A percentile compares a stretch with the other conserved stretches of the same genome.
Conservation (phyloP, 2,329 filamentous ascomycete species). For the Aspergillus vadensis region DNA sequence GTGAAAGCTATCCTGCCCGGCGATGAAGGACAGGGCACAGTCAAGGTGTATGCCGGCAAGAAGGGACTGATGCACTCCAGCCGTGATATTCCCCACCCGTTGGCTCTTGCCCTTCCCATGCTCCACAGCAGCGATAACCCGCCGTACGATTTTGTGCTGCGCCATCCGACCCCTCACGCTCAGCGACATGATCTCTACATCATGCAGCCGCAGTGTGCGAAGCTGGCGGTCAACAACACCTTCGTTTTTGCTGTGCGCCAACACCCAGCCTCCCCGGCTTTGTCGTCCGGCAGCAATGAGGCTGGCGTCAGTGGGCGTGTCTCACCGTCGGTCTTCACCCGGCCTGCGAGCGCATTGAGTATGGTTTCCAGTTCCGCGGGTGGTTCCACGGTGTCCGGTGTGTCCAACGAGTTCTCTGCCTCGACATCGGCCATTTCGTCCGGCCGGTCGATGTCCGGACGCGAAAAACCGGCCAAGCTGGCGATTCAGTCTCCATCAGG, state of each 20-base stretch:
- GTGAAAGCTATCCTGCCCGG: constrained; percentile 89
- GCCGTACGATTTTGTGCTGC: constrained; percentile 85
- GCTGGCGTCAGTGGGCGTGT: constrained; percentile 45
- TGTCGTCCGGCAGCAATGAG: constrained; percentile 40
- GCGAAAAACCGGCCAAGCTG: constrained; percentile 85
- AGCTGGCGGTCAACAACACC: constrained; percentile 89
- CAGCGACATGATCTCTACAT: constrained; percentile 96
- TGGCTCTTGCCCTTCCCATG: constrained; percentile 87
- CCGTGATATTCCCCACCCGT: constrained; percentile 89
- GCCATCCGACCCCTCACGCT: constrained; percentile 96
- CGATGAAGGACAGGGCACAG: constrained; percentile 82
- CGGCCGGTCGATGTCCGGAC: constrained; percentile 33
- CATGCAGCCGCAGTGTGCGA: constrained; percentile 88
- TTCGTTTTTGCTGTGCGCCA: constrained; percentile 97
- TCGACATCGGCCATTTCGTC: constrained; percentile 58
- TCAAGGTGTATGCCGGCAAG: constrained; percentile 93
- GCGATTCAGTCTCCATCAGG: constrained; percentile 92
- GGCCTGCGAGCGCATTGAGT: constrained; percentile 61
- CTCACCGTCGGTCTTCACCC: constrained; percentile 54
- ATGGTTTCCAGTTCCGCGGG: constrained; percentile 60
- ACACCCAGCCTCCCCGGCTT: constrained; percentile 68
- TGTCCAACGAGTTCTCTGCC: constrained; percentile 45
- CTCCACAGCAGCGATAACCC: constrained; percentile 91
- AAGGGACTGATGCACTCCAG: constrained; percentile 96
- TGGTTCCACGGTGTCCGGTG: constrained; percentile 53